Conservation (phyloP, 2,329 filamentous ascomycete genomes). For the Colletotrichum sp. region DNA sequence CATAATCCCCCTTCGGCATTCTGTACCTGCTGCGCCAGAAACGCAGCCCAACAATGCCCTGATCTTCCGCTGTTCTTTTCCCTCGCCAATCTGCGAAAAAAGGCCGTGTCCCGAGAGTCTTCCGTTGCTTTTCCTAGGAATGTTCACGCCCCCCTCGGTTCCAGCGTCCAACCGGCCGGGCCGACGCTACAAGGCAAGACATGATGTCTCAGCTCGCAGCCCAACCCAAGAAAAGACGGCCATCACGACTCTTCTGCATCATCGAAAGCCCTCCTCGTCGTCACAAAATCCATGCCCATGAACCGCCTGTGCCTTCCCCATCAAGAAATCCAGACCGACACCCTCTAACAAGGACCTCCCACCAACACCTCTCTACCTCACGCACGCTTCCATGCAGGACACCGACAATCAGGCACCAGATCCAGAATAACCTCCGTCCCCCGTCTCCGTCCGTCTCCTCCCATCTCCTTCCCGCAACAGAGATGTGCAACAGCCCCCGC, state of each 20-base stretch:
- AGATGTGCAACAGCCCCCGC: not conserved
- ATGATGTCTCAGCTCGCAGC: not conserved
- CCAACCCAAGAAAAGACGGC: not conserved
- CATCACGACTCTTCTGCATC: not conserved
- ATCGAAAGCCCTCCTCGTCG: not conserved
- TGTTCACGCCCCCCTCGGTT: not conserved
- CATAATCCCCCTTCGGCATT: not conserved
- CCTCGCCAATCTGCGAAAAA: not conserved
- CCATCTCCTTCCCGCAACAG: not conserved
- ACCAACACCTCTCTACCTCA: not conserved
- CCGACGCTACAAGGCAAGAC: not conserved
- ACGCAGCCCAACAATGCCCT: not conserved
- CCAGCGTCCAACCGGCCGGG: not conserved
- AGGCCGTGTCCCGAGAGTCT: not conserved
- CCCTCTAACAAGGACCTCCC: not conserved
- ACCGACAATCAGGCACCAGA: slow-evolving; percentile 18
- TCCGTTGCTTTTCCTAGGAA: not conserved
- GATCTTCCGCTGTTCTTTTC: not conserved
- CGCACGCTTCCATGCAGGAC: not conserved
- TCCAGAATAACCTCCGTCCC: slow-evolving; percentile 17
- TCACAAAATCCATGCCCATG: not conserved
- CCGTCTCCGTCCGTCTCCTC: not conserved
- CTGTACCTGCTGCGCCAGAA: not conserved
- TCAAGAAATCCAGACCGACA: not conserved
- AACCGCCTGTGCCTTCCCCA: not conserved